Percentiles rank a stretch among this genome's conserved stretches.
These are phyloP conservation scores for Rhizoclosmatium globosum DNA, from an alignment of 192 early-diverging fungal genomes.

Conservation along the genomic window DNA sequence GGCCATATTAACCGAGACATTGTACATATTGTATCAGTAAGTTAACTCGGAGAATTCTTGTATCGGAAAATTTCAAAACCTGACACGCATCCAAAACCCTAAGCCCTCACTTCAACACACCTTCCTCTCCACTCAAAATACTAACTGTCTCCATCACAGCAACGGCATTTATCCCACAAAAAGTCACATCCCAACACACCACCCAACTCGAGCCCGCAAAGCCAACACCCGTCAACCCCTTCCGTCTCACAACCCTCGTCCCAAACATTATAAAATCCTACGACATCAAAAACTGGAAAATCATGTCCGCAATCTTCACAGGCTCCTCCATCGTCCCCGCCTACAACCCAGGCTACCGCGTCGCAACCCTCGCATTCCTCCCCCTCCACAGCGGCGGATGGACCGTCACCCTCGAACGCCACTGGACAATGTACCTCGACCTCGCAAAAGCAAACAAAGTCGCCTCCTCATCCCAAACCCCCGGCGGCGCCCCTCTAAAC, in stretches of 20 bases:
- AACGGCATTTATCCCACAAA: too few relatives aligned
- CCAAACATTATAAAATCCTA: slow-evolving; percentile 30
- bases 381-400: neutral
- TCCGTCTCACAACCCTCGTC: slow-evolving; percentile 42
- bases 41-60: neutral
- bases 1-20: slow-evolving; percentile 62
- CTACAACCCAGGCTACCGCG: slow-evolving; percentile 53
- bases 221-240: slow-evolving; percentile 29
- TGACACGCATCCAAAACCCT: neutral
- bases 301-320: slow-evolving; percentile 44
- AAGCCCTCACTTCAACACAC: neutral
- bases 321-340: slow-evolving; percentile 56
- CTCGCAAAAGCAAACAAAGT: slow-evolving; percentile 35
- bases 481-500: neutral
- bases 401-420: slow-evolving; percentile 14
- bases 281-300: slow-evolving; percentile 28
- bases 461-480: neutral
- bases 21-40: slow-evolving; percentile 36
- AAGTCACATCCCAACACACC: too few relatives aligned
- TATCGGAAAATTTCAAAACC: too few relatives aligned
- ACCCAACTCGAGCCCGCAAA: neutral
- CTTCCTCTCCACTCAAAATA: neutral
- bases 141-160: neutral
- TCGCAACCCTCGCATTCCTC: slow-evolving; percentile 44
- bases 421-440: slow-evolving; percentile 42